phyloP scores from a whole-genome alignment of 2,329 filamentous ascomycete species.

The Scorias spongiosa region DNA sequence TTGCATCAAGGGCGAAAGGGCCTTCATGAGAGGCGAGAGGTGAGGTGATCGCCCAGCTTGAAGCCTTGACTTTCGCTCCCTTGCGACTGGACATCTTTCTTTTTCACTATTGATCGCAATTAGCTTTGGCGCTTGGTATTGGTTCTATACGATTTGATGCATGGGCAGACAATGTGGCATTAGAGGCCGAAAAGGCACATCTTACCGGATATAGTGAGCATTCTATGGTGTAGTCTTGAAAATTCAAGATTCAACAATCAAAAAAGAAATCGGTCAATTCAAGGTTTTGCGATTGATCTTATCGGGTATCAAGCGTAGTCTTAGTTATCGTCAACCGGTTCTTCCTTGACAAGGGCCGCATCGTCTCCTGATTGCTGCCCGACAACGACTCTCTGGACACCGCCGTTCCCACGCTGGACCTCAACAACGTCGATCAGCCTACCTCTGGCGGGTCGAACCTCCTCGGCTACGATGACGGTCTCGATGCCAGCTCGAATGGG shows the following conservation, averaged over 20 bases:
- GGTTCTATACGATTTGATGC: too few species aligned
- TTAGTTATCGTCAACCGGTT: constrained; percentile 12
- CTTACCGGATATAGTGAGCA: too few species aligned
- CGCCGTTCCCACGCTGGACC: constrained; percentile 21
- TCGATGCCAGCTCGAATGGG: constrained; percentile 57
- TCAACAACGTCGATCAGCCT: constrained; percentile 26
- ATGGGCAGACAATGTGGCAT: not conserved
- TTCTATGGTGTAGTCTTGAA: too few species aligned
- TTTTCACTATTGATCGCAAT: too few species aligned
- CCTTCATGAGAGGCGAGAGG: constrained; percentile 27
- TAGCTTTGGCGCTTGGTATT: too few species aligned
- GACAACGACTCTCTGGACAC: constrained; percentile 12
- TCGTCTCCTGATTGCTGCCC: constrained; percentile 11
- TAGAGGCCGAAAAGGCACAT: not conserved
- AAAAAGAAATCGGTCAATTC: not conserved
- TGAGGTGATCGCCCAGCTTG: too few species aligned
- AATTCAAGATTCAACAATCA: not conserved
- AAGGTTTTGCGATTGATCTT: too few species aligned
- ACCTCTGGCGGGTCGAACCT: constrained; percentile 39
- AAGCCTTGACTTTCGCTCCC: too few species aligned
- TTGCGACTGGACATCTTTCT: too few species aligned
- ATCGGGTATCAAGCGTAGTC: not conserved
- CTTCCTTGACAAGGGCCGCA: constrained; percentile 19
- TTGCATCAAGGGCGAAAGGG: constrained; percentile 46
- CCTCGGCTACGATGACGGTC: constrained; percentile 60